A percentile compares a stretch with the other conserved stretches of the same genome.
phyloP scores from a whole-genome alignment of 306 rosid genomes.

The Gleditsia sinensis region DNA sequence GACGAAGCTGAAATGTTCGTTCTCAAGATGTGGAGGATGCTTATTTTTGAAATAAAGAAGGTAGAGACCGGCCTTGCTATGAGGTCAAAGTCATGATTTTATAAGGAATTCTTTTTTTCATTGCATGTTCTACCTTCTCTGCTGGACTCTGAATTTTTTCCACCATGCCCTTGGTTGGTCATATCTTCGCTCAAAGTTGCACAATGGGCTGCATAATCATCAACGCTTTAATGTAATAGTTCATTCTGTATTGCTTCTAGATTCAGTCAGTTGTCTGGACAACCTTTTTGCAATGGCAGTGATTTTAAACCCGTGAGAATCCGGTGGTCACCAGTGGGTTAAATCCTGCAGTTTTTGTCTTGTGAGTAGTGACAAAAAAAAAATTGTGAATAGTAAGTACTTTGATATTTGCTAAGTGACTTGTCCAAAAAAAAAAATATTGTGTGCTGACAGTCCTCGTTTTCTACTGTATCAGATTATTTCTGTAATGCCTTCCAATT shows the following conservation, averaged over 20 bases:
- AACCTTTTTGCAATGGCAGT: constrained; percentile 3
- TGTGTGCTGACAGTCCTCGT: background rate
- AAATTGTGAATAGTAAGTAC: background rate
- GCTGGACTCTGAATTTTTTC: constrained; percentile 21
- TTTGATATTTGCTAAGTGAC: background rate
- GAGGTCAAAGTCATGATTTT: constrained; percentile 57
- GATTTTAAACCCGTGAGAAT: constrained; percentile 12
- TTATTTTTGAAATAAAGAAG: constrained; percentile 96
- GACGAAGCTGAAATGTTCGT: constrained; percentile 99
- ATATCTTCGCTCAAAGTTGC: constrained; percentile 25
- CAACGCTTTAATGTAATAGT: constrained; percentile 12
- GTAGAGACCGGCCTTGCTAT: constrained; percentile 84
- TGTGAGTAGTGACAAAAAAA: no score
- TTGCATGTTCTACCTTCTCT: constrained; percentile 14
- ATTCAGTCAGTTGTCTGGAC: constrained; percentile 31
- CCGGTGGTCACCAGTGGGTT: constrained; percentile 13
- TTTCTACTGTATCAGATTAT: background rate
- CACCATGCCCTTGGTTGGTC: constrained; percentile 1
- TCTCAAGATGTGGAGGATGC: constrained; percentile 99
- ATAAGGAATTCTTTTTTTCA: background rate
- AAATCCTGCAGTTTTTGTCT: background rate
- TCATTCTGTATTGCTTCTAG: constrained; percentile 34
- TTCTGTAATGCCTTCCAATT: no score
- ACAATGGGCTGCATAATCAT: constrained; percentile 33
- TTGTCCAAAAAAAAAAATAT: no score